phyloP scores from a whole-genome alignment of 2,329 filamentous ascomycete species.

The Ophiostoma angusticollis region DNA sequence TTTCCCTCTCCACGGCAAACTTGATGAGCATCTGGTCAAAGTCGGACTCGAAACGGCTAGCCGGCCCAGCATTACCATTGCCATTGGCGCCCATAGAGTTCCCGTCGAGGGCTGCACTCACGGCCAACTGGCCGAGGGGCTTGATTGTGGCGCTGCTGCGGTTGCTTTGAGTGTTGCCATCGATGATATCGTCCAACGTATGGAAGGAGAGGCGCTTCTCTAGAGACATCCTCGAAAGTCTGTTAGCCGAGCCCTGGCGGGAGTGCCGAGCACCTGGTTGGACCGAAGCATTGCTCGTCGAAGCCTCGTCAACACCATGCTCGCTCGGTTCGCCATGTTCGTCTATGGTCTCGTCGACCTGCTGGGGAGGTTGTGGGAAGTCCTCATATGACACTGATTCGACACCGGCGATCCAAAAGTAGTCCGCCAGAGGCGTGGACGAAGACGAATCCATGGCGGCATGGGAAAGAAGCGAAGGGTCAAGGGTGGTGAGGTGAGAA shows the following conservation, averaged over 20 bases:
- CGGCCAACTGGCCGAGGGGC: constrained; percentile 13
- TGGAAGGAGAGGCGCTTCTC: constrained; percentile 37
- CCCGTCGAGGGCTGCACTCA: neutral
- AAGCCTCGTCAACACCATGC: constrained; percentile 21
- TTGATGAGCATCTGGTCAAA: constrained; percentile 89
- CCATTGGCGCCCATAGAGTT: constrained; percentile 13
- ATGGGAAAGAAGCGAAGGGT: constrained; percentile 6
- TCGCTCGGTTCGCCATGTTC: constrained; percentile 48
- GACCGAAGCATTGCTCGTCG: constrained; percentile 15
- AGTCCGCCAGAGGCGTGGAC: constrained; percentile 56
- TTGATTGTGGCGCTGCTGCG: constrained; percentile 54
- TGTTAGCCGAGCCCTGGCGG: constrained; percentile 46
- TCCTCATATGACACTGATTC: constrained; percentile 55
- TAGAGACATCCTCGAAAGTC: constrained; percentile 37
- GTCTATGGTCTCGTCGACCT: constrained; percentile 45
- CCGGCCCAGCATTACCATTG: constrained; percentile 23
- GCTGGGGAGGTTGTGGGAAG: constrained; percentile 25
- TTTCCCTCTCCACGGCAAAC: constrained; percentile 89
- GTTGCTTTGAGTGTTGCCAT: constrained; percentile 47
- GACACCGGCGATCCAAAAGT: constrained; percentile 64
- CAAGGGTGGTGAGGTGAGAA: constrained; percentile 3
- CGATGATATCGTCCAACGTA: constrained; percentile 45
- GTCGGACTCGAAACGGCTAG: constrained; percentile 52
- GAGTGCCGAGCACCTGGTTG: constrained; percentile 39
- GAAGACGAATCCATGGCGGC: constrained; percentile 43